Conservation (phyloP, 352 stramenopile species). For the Saprolegnia diclina region DNA sequence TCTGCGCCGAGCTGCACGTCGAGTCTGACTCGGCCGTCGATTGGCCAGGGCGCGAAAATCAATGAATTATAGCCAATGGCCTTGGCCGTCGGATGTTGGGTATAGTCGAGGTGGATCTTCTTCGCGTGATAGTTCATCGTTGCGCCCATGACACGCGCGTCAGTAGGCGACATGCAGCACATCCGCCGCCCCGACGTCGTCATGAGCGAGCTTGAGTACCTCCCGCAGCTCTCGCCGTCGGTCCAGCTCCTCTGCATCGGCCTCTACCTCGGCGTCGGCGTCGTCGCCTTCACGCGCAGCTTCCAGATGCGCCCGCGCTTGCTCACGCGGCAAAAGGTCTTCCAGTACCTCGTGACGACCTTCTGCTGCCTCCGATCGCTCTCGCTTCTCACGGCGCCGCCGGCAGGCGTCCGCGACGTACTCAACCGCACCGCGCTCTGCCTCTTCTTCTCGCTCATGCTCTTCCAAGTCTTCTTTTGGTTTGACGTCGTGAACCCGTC, state of each 20-base stretch:
- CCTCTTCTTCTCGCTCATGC: slow-evolving; percentile 80
- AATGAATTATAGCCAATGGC: not conserved
- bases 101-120: slow-evolving; percentile 1
- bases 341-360: slow-evolving; percentile 61
- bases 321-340: slow-evolving; percentile 48
- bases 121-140: too few relatives aligned
- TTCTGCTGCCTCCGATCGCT: slow-evolving; percentile 56
- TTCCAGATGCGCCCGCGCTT: slow-evolving; percentile 29
- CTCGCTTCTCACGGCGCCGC: slow-evolving; percentile 40
- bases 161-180: not conserved
- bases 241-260: slow-evolving; percentile 51
- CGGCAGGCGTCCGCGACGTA: slow-evolving; percentile 38
- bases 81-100: not conserved
- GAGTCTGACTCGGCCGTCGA: not conserved
- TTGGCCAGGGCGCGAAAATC: not conserved
- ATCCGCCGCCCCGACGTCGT: not conserved
- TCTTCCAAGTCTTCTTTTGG: slow-evolving; percentile 84
- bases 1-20: too few relatives aligned
- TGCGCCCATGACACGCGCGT: too few relatives aligned
- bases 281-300: slow-evolving; percentile 46
- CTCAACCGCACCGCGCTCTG: slow-evolving; percentile 68
- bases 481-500: slow-evolving; percentile 83
- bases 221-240: slow-evolving; percentile 42
- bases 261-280: slow-evolving; percentile 53
- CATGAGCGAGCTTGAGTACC: slow-evolving; percentile 42